These are phyloP conservation scores for Rhizoclosmatium globosum DNA, from an alignment of 192 early-diverging fungal genomes.

Conservation along the genomic window DNA sequence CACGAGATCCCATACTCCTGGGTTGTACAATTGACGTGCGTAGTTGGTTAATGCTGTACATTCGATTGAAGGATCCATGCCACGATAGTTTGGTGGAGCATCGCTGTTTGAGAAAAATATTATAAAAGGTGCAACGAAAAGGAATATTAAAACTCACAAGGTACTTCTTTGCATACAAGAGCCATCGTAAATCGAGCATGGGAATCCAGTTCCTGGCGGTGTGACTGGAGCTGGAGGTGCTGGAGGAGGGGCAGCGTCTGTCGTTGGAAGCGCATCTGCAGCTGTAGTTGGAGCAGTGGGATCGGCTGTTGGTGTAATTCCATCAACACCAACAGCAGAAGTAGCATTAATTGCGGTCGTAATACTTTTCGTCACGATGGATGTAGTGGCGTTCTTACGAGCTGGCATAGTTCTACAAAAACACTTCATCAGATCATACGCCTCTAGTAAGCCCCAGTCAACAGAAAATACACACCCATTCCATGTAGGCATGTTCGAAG, in stretches of 20 bases:
- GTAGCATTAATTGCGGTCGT: not conserved
- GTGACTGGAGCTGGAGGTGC: not conserved
- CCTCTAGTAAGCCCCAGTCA: too few relatives aligned
- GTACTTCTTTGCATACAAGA: too few relatives aligned
- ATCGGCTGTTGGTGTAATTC: not conserved
- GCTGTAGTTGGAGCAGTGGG: not conserved
- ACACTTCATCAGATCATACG: too few relatives aligned
- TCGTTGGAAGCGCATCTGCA: not conserved
- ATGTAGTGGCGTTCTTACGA: not conserved
- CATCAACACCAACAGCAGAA: not conserved
- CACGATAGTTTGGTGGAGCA: conserved; percentile 1
- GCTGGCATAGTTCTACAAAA: not conserved
- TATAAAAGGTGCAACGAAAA: not conserved
- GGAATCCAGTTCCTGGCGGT: not conserved
- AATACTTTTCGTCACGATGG: not conserved
- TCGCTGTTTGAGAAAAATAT: not conserved
- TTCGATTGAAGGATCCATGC: not conserved
- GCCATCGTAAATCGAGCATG: too few relatives aligned
- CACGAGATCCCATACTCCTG: not conserved
- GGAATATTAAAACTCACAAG: not conserved
- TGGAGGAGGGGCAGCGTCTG: not conserved
- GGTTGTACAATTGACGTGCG: conserved; percentile 16
- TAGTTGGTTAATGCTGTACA: conserved; percentile 7
- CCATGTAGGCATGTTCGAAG: not conserved
- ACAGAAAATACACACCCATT: not conserved